Evolutionary conservation across 169 alveolate genomes (phyloP).

Genomic region (Miamiensis avidus): DNA sequence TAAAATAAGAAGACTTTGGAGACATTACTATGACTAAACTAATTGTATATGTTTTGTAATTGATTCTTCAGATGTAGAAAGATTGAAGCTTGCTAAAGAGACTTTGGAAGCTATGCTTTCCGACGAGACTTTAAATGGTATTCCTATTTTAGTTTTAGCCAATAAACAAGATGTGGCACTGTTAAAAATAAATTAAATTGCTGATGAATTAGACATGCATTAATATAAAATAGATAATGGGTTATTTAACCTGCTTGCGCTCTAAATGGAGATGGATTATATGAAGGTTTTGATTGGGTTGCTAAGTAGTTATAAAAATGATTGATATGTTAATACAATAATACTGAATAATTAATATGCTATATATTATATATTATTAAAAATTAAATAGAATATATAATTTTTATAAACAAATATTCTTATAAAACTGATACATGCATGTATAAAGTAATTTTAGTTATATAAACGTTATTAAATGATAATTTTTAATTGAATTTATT

Average conservation of each 20-base stretch:
- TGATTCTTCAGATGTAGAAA: slow-evolving; percentile 81
- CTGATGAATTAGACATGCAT: slow-evolving; percentile 39
- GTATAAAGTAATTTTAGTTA: too few relatives aligned
- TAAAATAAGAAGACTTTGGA: slow-evolving; percentile 81
- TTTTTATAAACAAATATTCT: too few relatives aligned
- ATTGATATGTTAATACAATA: too few relatives aligned
- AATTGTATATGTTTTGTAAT: slow-evolving; percentile 81
- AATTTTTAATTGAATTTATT: too few relatives aligned
- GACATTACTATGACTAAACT: slow-evolving; percentile 80
- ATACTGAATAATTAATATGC: too few relatives aligned
- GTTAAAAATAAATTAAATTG: slow-evolving; percentile 32
- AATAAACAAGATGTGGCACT: slow-evolving; percentile 60
- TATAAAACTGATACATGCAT: too few relatives aligned
- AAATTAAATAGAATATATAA: too few relatives aligned
- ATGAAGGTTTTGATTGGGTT: slow-evolving; percentile 76
- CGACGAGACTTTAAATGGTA: slow-evolving; percentile 78
- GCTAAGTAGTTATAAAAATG: too few relatives aligned
- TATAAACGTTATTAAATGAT: too few relatives aligned
- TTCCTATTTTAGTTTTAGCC: slow-evolving; percentile 83
- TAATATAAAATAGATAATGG: slow-evolving; percentile 57
- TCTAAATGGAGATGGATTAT: slow-evolving; percentile 68
- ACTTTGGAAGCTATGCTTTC: slow-evolving; percentile 70
- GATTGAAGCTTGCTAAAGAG: slow-evolving; percentile 75
- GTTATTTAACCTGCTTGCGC: slow-evolving; percentile 57
- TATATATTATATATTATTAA: too few relatives aligned